Evolutionary conservation across 2,329 filamentous ascomycete genomes (phyloP).

Genomic region (Scytalidium sp.): DNA sequence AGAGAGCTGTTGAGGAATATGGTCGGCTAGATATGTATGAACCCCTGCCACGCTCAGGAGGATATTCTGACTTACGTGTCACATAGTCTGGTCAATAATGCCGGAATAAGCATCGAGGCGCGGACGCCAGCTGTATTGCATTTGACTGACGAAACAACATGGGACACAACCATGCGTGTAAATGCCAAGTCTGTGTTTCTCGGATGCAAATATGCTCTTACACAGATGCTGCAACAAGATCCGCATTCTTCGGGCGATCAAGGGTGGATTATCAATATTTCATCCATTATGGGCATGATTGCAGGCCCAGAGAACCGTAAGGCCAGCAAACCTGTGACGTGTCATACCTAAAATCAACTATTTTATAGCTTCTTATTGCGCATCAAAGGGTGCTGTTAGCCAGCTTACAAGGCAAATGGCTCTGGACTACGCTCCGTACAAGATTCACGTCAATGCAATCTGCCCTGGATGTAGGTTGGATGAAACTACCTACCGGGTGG

Average conservation of each 20-base stretch:
- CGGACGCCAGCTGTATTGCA: slow-evolving; percentile 37
- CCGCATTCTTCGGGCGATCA: slow-evolving; percentile 34
- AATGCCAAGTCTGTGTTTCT: slow-evolving; percentile 37
- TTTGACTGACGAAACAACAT: slow-evolving; percentile 40
- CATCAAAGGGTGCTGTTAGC: slow-evolving; percentile 47
- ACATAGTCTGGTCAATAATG: slow-evolving; percentile 43
- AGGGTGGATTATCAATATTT: slow-evolving; percentile 49
- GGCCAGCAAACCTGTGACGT: slow-evolving; percentile 7
- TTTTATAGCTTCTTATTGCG: slow-evolving; percentile 35
- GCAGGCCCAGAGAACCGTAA: slow-evolving; percentile 26
- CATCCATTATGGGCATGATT: slow-evolving; percentile 40
- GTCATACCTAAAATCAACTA: neutral
- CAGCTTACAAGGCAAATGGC: slow-evolving; percentile 47
- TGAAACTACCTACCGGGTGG: neutral
- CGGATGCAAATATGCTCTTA: slow-evolving; percentile 40
- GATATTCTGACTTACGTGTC: too few relatives aligned
- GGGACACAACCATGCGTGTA: slow-evolving; percentile 38
- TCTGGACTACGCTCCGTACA: slow-evolving; percentile 43
- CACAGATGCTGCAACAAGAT: slow-evolving; percentile 48
- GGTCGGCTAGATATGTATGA: slow-evolving; percentile 41
- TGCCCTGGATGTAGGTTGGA: slow-evolving; percentile 43
- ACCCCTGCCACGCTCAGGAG: too few relatives aligned
- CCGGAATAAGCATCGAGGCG: slow-evolving; percentile 43
- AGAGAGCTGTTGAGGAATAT: slow-evolving; percentile 30
- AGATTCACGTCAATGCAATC: slow-evolving; percentile 51